Evolutionary conservation across 805 yeast genomes (phyloP), one percentile per base, ranked within the genome.

Genomic region (Kockiozyma suomiensis): DNA sequence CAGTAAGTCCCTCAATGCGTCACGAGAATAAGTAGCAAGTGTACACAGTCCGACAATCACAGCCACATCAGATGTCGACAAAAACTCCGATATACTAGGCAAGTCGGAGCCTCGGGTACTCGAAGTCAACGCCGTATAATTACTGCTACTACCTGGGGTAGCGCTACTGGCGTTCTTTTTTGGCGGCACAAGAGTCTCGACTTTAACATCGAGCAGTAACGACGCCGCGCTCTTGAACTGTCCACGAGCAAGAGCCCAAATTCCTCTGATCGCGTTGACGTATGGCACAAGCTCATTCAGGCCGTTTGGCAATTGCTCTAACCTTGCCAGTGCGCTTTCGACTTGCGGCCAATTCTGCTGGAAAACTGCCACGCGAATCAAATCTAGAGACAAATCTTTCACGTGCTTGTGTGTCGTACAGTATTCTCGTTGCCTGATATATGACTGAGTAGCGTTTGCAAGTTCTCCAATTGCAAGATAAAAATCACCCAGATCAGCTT

Each of bases 391-490:
- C 56, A 62, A 47, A 42, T 61, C 65, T 35, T 61, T 49, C 26
- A 61, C 48, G 32, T 62, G 66, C 26, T 56, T 49, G 25, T 61
- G 66, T 10, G 66, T 61, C 10, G 66, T 61, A 43, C 66, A 62
- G 38, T 56, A 62, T 12, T 62, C 66, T 35, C 61, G 33, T 30
- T 61, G 65, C 6, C 66, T 58, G 3, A 46, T 10, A 25, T 56
- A 61, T 19, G 28, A 61, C 50, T 61, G 56, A 21, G 46, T 49
- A 10, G 66, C 66, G 12, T 43, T 37, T 13, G 58, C 7, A 28
- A 62, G 43, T 28, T 62, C 66, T 12, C 66, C 66, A 19, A 52
- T 48, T 7, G 48, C 26, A 19, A 56, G 49, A 42, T 49, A 50
- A 25, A 56, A 61, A 40, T 59, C 61, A 3, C 66, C 66, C 2